These are phyloP conservation scores for Diaporthe citrichinensis DNA, from an alignment of 2,329 filamentous ascomycete species.

Conservation along the genomic window DNA sequence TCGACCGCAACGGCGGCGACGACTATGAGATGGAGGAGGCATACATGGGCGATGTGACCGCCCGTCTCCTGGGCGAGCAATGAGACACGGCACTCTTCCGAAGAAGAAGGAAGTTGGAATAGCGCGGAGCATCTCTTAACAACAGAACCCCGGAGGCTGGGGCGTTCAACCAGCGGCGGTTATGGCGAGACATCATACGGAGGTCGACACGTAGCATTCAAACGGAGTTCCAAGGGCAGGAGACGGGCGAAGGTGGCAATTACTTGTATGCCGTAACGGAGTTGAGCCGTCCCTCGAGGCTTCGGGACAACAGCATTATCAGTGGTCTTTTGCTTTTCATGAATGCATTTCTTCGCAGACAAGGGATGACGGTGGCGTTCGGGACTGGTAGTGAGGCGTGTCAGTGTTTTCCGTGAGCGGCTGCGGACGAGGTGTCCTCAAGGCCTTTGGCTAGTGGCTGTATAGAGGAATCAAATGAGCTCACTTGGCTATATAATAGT, in stretches of 20 bases:
- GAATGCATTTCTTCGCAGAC: conserved; percentile 17
- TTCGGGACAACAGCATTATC: conserved; percentile 30
- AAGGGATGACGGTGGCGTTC: conserved; percentile 16
- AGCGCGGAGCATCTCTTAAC: conserved; percentile 1
- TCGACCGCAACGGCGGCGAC: conserved; percentile 81
- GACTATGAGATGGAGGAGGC: conserved; percentile 92
- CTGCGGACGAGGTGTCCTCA: not conserved
- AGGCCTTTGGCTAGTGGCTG: conserved; percentile 15
- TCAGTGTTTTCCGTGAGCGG: not conserved
- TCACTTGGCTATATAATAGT: not conserved
- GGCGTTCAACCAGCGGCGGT: not conserved
- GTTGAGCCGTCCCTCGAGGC: conserved; percentile 1
- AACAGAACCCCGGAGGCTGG: not conserved
- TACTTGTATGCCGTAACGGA: conserved; percentile 22
- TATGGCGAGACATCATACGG: not conserved
- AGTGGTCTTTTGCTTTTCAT: conserved; percentile 30
- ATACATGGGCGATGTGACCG: conserved; percentile 91
- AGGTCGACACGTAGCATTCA: conserved; percentile 26
- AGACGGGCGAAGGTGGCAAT: conserved; percentile 4
- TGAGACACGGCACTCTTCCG: conserved; percentile 47
- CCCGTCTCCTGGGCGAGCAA: conserved; percentile 84
- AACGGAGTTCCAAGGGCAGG: conserved; percentile 33
- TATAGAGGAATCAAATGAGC: conserved; percentile 20
- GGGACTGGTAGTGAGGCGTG: not conserved
- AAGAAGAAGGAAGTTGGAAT: not conserved